Evolutionary conservation across 2,329 filamentous ascomycete species (phyloP).

Genomic region (Alternaria alternata): DNA sequence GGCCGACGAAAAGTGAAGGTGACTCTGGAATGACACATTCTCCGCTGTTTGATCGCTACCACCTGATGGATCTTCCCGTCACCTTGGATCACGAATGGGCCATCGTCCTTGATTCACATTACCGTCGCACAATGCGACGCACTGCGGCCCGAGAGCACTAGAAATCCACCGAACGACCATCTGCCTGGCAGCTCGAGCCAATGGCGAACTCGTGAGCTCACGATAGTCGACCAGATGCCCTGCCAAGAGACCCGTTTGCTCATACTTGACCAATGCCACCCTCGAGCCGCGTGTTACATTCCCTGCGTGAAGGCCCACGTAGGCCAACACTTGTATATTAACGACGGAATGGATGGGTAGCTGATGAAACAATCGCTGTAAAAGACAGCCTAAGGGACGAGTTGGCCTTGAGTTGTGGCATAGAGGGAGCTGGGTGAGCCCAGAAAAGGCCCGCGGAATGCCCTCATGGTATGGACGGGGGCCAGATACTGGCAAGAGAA

Average conservation of each 20-base stretch:
- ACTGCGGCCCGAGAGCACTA: conserved; percentile 18
- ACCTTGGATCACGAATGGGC: conserved; percentile 12
- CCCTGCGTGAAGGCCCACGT: background rate
- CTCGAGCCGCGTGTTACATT: conserved; percentile 9
- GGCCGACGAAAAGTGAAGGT: conserved; percentile 28
- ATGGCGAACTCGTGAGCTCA: conserved; percentile 12
- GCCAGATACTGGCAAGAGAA: background rate
- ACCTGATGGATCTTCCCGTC: conserved; percentile 21
- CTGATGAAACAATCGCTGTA: conserved; percentile 5
- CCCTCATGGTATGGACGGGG: background rate
- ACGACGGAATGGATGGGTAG: conserved; percentile 7
- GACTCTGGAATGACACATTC: conserved; percentile 21
- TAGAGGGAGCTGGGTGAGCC: background rate
- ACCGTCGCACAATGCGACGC: conserved; percentile 13
- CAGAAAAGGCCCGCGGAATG: background rate
- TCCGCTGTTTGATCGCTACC: conserved; percentile 26
- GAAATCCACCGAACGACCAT: conserved; percentile 4
- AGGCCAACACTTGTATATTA: background rate
- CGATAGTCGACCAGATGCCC: conserved; percentile 14
- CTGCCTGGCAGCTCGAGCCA: conserved; percentile 14
- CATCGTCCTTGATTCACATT: conserved; percentile 23
- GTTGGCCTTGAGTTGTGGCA: background rate
- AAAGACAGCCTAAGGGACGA: background rate
- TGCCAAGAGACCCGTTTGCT: conserved; percentile 24
- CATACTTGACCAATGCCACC: conserved; percentile 6